Evolutionary conservation across 2,329 filamentous ascomycete species (phyloP).

Genomic region (Hyphodiscus sp.): DNA sequence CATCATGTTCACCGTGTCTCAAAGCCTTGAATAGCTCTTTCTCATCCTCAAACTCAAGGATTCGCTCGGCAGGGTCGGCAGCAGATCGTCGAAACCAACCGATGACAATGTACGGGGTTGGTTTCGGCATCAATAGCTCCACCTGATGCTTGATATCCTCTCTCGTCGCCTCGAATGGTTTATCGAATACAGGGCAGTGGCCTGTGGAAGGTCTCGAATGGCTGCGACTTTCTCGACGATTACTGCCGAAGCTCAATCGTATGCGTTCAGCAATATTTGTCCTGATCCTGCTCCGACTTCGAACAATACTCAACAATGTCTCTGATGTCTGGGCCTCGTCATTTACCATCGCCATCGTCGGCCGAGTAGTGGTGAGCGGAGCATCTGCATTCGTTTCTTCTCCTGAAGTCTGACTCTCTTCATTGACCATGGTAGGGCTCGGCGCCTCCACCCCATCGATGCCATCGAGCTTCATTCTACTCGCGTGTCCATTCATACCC

Average conservation of each 20-base stretch:
- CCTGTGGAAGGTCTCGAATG: constrained; percentile 7
- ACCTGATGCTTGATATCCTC: constrained; percentile 17
- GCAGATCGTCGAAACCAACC: constrained; percentile 16
- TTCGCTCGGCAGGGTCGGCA: constrained; percentile 15
- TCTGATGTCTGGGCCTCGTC: constrained; percentile 7
- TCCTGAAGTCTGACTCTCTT: constrained; percentile 3
- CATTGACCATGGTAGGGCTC: constrained; percentile 2
- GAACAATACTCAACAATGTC: neutral
- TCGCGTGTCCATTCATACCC: neutral
- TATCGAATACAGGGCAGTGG: constrained; percentile 10
- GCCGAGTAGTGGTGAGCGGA: neutral
- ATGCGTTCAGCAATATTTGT: constrained; percentile 1
- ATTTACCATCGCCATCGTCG: neutral
- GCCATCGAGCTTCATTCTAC: neutral
- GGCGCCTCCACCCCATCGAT: neutral
- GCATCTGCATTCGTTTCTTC: neutral
- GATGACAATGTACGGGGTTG: constrained; percentile 16
- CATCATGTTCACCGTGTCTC: constrained; percentile 12
- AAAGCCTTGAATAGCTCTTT: constrained; percentile 11
- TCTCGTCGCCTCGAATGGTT: constrained; percentile 14
- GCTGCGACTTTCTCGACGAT: neutral
- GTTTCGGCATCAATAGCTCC: constrained; percentile 14
- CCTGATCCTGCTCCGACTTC: neutral
- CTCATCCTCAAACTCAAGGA: constrained; percentile 11
- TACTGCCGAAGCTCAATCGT: constrained; percentile 6